Evolutionary conservation across 75 land plant species (phyloP).

Genomic region (Adiantum capillusveneris): DNA sequence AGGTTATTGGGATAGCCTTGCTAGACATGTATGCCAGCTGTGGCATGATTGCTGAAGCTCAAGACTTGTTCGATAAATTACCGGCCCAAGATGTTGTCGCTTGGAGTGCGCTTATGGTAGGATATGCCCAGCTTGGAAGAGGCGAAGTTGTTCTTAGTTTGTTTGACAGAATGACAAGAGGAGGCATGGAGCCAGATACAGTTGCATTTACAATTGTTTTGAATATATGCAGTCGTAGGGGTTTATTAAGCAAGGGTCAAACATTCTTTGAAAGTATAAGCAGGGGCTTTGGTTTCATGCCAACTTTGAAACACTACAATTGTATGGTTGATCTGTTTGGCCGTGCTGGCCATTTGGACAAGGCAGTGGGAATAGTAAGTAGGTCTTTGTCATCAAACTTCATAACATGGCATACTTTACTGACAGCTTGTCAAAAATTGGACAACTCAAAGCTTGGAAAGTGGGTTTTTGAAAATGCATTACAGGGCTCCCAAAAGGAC

Average conservation of each 20-base stretch:
- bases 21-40: constrained; percentile 58
- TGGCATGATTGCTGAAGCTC: constrained; percentile 34
- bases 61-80: constrained; percentile 38
- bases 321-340: constrained; percentile 62
- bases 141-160: constrained; percentile 22
- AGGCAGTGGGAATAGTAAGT: constrained; percentile 25
- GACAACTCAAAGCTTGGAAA: neutral
- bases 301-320: constrained; percentile 50
- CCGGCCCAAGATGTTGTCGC: constrained; percentile 34
- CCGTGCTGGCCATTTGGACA: constrained; percentile 40
- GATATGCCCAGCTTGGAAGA: constrained; percentile 39
- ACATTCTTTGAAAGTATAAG: constrained; percentile 27
- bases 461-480: too few relatives aligned
- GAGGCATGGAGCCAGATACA: constrained; percentile 20
- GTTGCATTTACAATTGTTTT: constrained; percentile 37
- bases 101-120: constrained; percentile 54
- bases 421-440: neutral
- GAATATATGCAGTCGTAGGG: constrained; percentile 22
- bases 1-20: constrained; percentile 41
- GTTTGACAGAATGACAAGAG: constrained; percentile 32
- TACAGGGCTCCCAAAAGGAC: too few relatives aligned
- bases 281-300: constrained; percentile 19
- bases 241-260: constrained; percentile 36
- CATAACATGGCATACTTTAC: neutral
- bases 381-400: constrained; percentile 21